Evolutionary conservation across 352 stramenopile genomes (phyloP).

Genomic region (Phytopythium helicoides): DNA sequence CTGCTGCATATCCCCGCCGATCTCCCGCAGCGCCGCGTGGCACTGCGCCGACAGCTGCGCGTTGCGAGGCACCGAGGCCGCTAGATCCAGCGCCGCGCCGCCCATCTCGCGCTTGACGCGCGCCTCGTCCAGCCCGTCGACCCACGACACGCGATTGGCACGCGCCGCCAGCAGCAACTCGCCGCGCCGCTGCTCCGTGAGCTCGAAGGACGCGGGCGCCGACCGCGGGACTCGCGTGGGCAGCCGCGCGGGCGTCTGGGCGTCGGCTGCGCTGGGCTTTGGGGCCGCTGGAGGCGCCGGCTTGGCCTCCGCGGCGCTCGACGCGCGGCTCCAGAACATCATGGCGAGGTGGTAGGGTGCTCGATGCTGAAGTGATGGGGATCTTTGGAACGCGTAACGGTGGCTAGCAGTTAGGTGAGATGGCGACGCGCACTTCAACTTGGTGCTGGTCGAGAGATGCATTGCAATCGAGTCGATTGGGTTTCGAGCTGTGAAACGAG

Average conservation of each 20-base stretch:
- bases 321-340: conserved; percentile 6
- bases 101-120: conserved; percentile 1
- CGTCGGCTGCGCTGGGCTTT: not conserved
- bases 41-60: conserved; percentile 24
- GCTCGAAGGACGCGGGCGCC: conserved; percentile 34
- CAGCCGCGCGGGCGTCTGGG: too few relatives aligned
- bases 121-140: conserved; percentile 46
- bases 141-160: conserved; percentile 64
- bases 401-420: too few relatives aligned
- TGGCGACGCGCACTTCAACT: too few relatives aligned
- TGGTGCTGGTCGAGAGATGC: too few relatives aligned
- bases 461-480: too few relatives aligned
- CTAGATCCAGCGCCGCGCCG: not conserved
- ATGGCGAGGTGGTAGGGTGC: too few relatives aligned
- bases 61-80: not conserved
- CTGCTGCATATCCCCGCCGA: conserved; percentile 32
- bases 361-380: too few relatives aligned
- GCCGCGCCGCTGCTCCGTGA: conserved; percentile 68
- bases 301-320: not conserved
- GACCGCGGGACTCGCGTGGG: conserved; percentile 7
- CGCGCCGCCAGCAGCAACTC: conserved; percentile 74
- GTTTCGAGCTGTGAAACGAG: too few relatives aligned
- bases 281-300: not conserved
- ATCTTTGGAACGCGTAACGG: too few relatives aligned
- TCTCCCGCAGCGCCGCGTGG: conserved; percentile 39